phyloP scores from a whole-genome alignment of 306 rosid species.

The Spatholobus suberectus region DNA sequence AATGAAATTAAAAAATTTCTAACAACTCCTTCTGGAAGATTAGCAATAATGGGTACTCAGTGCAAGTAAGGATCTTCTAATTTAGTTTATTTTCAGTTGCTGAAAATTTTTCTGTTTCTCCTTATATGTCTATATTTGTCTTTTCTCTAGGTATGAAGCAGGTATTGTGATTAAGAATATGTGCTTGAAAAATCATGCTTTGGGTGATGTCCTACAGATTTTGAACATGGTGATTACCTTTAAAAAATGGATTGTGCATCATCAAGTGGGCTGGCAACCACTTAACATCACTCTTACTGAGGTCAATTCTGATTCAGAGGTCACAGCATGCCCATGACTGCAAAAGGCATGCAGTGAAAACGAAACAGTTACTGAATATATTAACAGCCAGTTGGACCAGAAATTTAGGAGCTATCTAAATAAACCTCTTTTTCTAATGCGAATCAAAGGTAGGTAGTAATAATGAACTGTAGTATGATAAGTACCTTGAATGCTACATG shows the following conservation, averaged over 20 bases:
- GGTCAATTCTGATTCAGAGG: conserved; percentile 50
- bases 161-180: conserved; percentile 63
- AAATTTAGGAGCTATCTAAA: conserved; percentile 18
- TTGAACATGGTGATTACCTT: conserved; percentile 59
- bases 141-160: conserved; percentile 78
- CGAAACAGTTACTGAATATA: conserved; percentile 30
- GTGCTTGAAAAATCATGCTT: conserved; percentile 65
- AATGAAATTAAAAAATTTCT: conserved; percentile 61
- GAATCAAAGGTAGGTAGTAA: conserved; percentile 39
- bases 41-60: conserved; percentile 67
- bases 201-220: conserved; percentile 77
- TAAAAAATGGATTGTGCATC: conserved; percentile 88
- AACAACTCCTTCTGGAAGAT: conserved; percentile 66
- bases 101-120: background rate
- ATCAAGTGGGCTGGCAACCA: conserved; percentile 88
- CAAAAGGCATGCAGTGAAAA: conserved; percentile 38
- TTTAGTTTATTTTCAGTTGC: conserved; percentile 37
- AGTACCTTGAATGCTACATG: background rate
- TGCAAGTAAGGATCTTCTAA: conserved; percentile 65
- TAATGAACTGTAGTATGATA: conserved; percentile 34
- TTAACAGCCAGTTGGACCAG: conserved; percentile 33
- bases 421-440: conserved; percentile 6
- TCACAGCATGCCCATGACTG: conserved; percentile 1
- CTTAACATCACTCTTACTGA: conserved; percentile 63
- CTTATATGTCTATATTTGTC: background rate